phyloP scores from a whole-genome alignment of 1,284 basidiomycete genomes.

The Pseudozyma thailandica region DNA sequence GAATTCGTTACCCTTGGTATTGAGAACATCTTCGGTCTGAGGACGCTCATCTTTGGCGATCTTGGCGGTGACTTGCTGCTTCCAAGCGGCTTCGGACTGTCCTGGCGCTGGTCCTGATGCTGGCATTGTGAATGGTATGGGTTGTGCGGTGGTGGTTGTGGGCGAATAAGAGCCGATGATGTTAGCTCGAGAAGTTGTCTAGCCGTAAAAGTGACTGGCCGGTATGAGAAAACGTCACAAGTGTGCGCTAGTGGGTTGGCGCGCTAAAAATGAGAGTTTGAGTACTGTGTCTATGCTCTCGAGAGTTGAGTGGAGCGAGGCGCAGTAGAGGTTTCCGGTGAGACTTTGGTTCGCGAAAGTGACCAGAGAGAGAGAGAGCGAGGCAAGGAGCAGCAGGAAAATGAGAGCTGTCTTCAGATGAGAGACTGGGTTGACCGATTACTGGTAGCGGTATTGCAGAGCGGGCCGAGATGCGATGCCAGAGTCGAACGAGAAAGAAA shows the following conservation, averaged over 20 bases:
- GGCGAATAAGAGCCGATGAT: not conserved
- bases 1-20: constrained; percentile 68
- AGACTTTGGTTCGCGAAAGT: not conserved
- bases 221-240: not conserved
- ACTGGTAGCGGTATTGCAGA: constrained; percentile 3
- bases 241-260: not conserved
- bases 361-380: too few species aligned
- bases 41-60: constrained; percentile 63
- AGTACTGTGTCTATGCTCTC: not conserved
- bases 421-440: not conserved
- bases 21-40: constrained; percentile 67
- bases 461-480: constrained; percentile 1
- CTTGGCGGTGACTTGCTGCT: constrained; percentile 49
- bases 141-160: not conserved
- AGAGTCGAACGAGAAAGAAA: not conserved
- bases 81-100: constrained; percentile 57
- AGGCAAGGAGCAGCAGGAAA: not conserved
- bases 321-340: constrained; percentile 1
- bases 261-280: not conserved
- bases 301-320: not conserved
- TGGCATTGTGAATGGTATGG: constrained; percentile 41
- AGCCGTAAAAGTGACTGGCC: not conserved
- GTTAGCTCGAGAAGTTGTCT: constrained; percentile 11
- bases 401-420: not conserved
- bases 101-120: constrained; percentile 56